Conservation (phyloP, 495 filamentous ascomycete genomes). For the Parathielavia appendiculata region DNA sequence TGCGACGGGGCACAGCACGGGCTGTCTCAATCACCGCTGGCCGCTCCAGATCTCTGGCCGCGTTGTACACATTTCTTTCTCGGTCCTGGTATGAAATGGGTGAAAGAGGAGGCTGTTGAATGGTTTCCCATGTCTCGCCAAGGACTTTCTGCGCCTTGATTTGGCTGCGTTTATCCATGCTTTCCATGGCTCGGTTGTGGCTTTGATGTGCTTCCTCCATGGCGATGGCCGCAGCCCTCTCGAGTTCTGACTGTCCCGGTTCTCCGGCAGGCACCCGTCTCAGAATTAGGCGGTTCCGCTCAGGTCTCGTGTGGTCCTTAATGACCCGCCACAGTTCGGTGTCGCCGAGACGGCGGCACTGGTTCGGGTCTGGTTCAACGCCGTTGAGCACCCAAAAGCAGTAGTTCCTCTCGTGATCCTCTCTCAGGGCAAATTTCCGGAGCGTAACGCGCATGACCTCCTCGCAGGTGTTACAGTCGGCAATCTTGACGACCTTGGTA, state of each 20-base stretch:
- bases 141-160: slow-evolving; percentile 77
- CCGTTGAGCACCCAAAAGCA: slow-evolving; percentile 81
- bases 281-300: slow-evolving; percentile 85
- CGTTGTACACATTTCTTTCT: slow-evolving; percentile 58
- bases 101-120: slow-evolving; percentile 71
- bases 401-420: slow-evolving; percentile 72
- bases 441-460: slow-evolving; percentile 83
- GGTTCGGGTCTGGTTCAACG: slow-evolving; percentile 68
- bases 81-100: slow-evolving; percentile 63
- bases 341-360: slow-evolving; percentile 75
- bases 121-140: slow-evolving; percentile 76
- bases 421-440: slow-evolving; percentile 70
- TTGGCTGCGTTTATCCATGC: slow-evolving; percentile 60
- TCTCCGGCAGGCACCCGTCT: slow-evolving; percentile 83
- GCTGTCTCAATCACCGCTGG: slow-evolving; percentile 45
- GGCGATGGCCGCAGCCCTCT: slow-evolving; percentile 75
- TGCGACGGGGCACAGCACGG: slow-evolving; percentile 54
- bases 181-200: slow-evolving; percentile 60
- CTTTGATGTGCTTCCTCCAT: slow-evolving; percentile 72
- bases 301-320: slow-evolving; percentile 63
- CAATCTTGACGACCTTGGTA: slow-evolving; percentile 85
- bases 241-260: slow-evolving; percentile 73
- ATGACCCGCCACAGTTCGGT: slow-evolving; percentile 82
- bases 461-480: slow-evolving; percentile 81
- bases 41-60: slow-evolving; percentile 54